Percentiles rank a stretch among this genome's conserved stretches.
Evolutionary conservation across 768 basidiomycete species (phyloP).

Genomic region (Dentipellis sp.): DNA sequence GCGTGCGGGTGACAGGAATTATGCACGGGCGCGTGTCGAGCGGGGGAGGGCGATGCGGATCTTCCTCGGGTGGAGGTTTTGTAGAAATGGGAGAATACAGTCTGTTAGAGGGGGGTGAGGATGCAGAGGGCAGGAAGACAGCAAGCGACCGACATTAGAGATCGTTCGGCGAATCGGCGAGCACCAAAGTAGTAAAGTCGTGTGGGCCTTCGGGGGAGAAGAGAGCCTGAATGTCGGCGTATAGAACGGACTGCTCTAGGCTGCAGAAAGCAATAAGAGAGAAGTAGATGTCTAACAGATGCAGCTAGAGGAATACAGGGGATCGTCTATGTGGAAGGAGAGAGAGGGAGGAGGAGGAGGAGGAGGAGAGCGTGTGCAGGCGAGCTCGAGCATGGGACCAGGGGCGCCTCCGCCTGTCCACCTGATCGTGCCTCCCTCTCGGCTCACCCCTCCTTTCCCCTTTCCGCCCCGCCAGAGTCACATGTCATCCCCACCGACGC

Average conservation of each 20-base stretch:
- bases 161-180: constrained; percentile 4
- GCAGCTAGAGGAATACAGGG: neutral
- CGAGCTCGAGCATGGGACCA: neutral
- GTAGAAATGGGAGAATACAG: constrained; percentile 7
- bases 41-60: constrained; percentile 6
- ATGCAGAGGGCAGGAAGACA: neutral
- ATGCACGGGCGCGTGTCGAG: neutral
- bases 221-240: neutral
- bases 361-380: neutral
- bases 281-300: neutral
- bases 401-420: neutral
- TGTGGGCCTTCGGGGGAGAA: neutral
- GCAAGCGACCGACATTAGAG: constrained; percentile 9
- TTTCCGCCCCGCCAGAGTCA: neutral
- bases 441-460: neutral
- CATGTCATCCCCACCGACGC: neutral
- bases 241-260: neutral
- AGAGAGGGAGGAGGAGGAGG: neutral
- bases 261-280: constrained; percentile 3
- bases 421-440: neutral
- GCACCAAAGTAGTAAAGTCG: constrained; percentile 2
- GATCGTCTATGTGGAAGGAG: neutral
- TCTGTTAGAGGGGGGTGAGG: constrained; percentile 3
- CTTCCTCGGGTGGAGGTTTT: constrained; percentile 6
- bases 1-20: constrained; percentile 2